Evolutionary conservation across 805 yeast species (phyloP).

Genomic region (Cyberlindnera saturnus): DNA sequence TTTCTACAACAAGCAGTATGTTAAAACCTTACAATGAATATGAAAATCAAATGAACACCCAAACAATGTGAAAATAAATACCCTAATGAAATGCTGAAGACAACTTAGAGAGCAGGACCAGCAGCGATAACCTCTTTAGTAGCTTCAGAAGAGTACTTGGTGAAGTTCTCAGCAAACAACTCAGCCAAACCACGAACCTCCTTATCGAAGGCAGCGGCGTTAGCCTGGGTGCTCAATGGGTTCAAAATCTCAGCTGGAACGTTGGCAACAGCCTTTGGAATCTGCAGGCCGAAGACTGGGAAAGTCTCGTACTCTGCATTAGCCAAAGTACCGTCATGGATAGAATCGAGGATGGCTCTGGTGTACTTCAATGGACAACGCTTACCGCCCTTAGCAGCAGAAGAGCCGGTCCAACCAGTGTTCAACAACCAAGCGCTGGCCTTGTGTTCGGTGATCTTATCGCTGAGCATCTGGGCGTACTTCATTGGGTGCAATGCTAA

Average conservation of each 20-base stretch:
- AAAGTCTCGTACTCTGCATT: slow-evolving; percentile 76
- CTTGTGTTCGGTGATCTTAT: slow-evolving; percentile 82
- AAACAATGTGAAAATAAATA: not conserved
- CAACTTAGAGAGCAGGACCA: slow-evolving; percentile 53
- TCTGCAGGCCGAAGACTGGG: slow-evolving; percentile 80
- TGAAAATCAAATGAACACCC: not conserved
- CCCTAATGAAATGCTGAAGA: not conserved
- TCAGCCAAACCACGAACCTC: slow-evolving; percentile 65
- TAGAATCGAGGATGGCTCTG: slow-evolving; percentile 90
- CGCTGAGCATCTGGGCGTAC: slow-evolving; percentile 93
- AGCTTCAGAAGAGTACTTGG: slow-evolving; percentile 75
- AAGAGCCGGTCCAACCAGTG: slow-evolving; percentile 98
- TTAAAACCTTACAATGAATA: no score
- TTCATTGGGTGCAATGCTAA: slow-evolving; percentile 96
- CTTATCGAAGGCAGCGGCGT: slow-evolving; percentile 41
- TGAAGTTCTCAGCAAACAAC: slow-evolving; percentile 81
- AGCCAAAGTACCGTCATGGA: slow-evolving; percentile 84
- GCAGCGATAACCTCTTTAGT: slow-evolving; percentile 87
- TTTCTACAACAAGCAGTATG: no score
- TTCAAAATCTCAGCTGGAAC: slow-evolving; percentile 84
- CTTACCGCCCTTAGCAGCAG: slow-evolving; percentile 89
- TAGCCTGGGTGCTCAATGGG: slow-evolving; percentile 67
- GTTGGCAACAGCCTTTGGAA: slow-evolving; percentile 69
- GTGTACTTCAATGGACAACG: slow-evolving; percentile 98
- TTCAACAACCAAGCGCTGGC: slow-evolving; percentile 95